Base-by-base conservation (phyloP, 306 rosid species). In the Begonia fuchsioides region DNA sequence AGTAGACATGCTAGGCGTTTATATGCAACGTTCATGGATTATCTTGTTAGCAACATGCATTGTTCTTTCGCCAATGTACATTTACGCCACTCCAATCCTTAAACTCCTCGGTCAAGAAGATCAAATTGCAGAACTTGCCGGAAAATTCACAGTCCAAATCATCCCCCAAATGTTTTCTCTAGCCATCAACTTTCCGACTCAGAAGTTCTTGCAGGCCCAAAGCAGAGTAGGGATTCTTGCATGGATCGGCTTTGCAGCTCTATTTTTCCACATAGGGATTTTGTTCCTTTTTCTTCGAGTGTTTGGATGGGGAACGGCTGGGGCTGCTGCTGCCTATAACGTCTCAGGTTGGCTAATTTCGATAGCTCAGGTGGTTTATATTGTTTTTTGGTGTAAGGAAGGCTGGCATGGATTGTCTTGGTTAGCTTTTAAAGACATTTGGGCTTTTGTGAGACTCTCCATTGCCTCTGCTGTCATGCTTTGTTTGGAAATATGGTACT, bases 401-500 rank as follows among this genome's bases (percentile, higher is more conserved):
- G 79, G 92, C 1, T 90, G 98, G 98, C 84, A 44, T 15, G 98
- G 98, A 5, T 58, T 92, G 71, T 82, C 98, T 2, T 77, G 85
- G 86, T 50, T 85, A 11, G 98, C 98, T 5, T 81, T 85, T 15
- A 77, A 62, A 73, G 94, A 92, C 19, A 58, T 92, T 44, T 85
- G 98, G 98, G 64, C 73, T 0, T 92, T 92, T 62, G 72, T 72
- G 6, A 92, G 68, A 49, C 73, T 92, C 43, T 92, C 96, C 44
- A 17, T 85, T 43, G 98, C 96, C 64, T 92, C 98, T 1, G 98
- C 98, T 1, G 13, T 92, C 13, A 92, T 92, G 98, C 82, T 92
- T 65, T 92, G 98, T 66, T 50, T 92, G 3, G 98, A 92, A 73
- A 67, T 92, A 58, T 92, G 98, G 98, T 92, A 92, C 59, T 81